Evolutionary conservation across 2,329 filamentous ascomycete genomes (phyloP), one percentile per base, ranked within the genome.

Genomic region (Epichloe brachyelytri): DNA sequence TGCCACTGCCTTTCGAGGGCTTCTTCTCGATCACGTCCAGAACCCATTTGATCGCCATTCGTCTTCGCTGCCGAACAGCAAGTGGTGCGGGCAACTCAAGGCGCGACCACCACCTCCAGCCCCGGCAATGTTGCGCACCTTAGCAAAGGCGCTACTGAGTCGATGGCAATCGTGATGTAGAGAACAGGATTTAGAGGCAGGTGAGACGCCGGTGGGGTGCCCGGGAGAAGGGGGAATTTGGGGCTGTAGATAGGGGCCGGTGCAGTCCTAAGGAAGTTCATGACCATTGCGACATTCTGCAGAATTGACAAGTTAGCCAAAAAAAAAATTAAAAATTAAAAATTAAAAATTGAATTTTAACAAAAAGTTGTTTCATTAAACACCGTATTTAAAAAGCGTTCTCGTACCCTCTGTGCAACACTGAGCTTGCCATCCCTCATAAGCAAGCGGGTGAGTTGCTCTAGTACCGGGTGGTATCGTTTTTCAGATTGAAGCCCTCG

Each of bases 371-470:
- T 4, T 30, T 30, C 26, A 11, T 30, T 11, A 2, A 30, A 30
- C 26, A 30, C 26, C 8, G 26, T 30, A 11, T 30, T 30, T 11
- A 3, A 15, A 14, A 38, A 46, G 14, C 20, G 38, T 12, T 34
- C 26, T 43, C 33, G 5, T 76, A 95, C 89, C 72, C 83, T 82
- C 68, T 98, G 88, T n/a, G 93, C 93, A 66, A 80, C 78, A 63
- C 85, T 85, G 65, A 95, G 80, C 74, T 96, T 94, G 59, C 93
- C 93, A 68, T 97, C 80, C 60, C 76, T 75, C 91, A 97, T 98
- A 56, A 98, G 70, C 59, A 95, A 75, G 65, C 89, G 90, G 17
- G 89, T 95, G 60, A 97, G 76, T 71, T 96, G 93, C 57, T 85
- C 75, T 46, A 97, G 74, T 7, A 96, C 76, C 2, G 87, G 81